Evolutionary conservation across 805 yeast species (phyloP), one percentile per base, ranked within the genome.

Genomic region (Wickerhamomyces subpelliculosus): DNA sequence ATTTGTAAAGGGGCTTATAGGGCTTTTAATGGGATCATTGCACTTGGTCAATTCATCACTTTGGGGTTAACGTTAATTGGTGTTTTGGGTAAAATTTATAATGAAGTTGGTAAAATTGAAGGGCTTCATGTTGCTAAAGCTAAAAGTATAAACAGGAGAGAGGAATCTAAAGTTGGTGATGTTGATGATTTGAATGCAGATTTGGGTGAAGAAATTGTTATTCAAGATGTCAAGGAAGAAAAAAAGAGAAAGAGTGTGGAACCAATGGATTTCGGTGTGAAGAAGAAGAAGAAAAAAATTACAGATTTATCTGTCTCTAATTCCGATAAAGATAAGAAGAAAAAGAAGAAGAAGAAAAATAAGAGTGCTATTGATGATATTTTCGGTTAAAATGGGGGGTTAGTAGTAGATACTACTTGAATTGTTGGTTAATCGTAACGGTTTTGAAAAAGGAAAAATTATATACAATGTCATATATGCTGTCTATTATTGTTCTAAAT

Each of bases 11-110:
- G 61, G 23, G 73, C 81, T 22, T 80, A 73, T 55, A 70, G 73
- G 41, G 71, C 73, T 11, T 82, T 84, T 50, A 79, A 81, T 55
- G 72, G 79, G 1, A 70, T 87, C 1, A 66, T 87, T 8, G 78
- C 82, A 1, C 67, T 79, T 41, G 95, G 89, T 0, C 95, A 88
- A 52, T 87, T 83, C 51, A 68, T 85, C 7, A 72, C 80, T 2
- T 55, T 87, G 11, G 95, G 95, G 2, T 68, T 87, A 44, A 74
- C 83, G 0, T 57, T 86, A 28, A 51, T 85, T 4, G 95, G 84
- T 0, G 37, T 64, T 16, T 47, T 76, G 27, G 70, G 83, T 3
- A 66, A 70, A 37, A 48, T 84, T 9, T 56, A 65, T 39, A 27
- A 37, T 8, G 37, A 53, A 32, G 17, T 53, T 3, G 25, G 35